Percentiles rank a stretch among this genome's conserved stretches.
Conservation (phyloP, 345 rosid species). For the Ailanthus altissimus region DNA sequence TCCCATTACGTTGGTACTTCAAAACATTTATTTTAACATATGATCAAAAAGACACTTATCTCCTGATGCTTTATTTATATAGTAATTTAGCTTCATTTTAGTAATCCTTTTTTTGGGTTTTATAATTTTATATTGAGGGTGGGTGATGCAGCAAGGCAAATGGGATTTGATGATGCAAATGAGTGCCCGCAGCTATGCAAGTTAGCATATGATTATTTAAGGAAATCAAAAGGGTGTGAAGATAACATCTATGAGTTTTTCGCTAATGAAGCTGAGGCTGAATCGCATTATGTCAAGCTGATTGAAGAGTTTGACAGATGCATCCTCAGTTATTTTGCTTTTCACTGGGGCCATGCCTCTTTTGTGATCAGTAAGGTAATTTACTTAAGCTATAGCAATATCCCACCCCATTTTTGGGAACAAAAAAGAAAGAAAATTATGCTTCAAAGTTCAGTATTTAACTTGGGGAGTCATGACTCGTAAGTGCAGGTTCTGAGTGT, state of each 20-base stretch:
- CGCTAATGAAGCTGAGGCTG: conserved; percentile 48
- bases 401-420: too few relatives aligned
- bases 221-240: conserved; percentile 57
- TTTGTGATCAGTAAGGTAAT: conserved; percentile 58
- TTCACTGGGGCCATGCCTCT: conserved; percentile 83
- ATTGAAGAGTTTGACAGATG: conserved; percentile 78
- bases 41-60: background rate
- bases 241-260: conserved; percentile 56
- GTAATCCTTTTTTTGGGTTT: background rate
- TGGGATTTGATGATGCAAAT: conserved; percentile 69
- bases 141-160: conserved; percentile 62
- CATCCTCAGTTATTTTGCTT: conserved; percentile 79
- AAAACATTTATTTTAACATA: background rate
- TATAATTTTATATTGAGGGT: too few relatives aligned
- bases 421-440: too few relatives aligned
- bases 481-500: conserved; percentile 59
- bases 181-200: conserved; percentile 71
- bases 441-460: too few relatives aligned
- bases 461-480: too few relatives aligned
- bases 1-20: conserved; percentile 75
- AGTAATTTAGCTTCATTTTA: background rate
- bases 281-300: conserved; percentile 59
- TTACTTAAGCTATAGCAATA: too few relatives aligned
- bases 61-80: background rate
- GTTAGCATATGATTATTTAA: conserved; percentile 61